A percentile compares a stretch with the other conserved stretches of the same genome.
Conservation (phyloP, 306 rosid genomes). For the Ceratonia siliqua region DNA sequence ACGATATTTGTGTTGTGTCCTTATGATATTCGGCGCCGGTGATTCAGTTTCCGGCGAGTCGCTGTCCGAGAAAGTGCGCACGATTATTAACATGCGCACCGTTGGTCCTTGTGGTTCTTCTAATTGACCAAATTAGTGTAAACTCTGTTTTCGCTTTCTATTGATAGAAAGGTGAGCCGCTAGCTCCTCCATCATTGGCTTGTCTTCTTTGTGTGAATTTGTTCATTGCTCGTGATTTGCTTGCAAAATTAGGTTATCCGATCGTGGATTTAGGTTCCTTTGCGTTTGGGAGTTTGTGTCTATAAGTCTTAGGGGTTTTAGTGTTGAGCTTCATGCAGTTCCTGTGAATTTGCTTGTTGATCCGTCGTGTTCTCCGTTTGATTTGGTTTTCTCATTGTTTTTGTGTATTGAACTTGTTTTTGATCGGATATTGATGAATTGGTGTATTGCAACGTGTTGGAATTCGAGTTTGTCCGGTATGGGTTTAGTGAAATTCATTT, state of each 20-base stretch:
- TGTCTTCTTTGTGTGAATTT: slow-evolving; percentile 35
- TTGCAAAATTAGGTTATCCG: slow-evolving; percentile 46
- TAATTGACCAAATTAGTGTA: slow-evolving; percentile 29
- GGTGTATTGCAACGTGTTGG: slow-evolving; percentile 35
- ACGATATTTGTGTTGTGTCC: background rate
- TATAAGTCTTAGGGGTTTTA: slow-evolving; percentile 61
- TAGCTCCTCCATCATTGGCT: slow-evolving; percentile 40
- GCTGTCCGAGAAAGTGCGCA: slow-evolving; percentile 40
- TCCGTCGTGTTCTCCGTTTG: slow-evolving; percentile 49
- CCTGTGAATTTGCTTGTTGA: slow-evolving; percentile 55
- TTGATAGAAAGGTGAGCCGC: slow-evolving; percentile 51
- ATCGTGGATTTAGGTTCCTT: slow-evolving; percentile 53
- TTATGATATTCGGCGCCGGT: slow-evolving; percentile 32
- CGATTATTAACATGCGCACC: slow-evolving; percentile 43
- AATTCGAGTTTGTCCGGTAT: slow-evolving; percentile 27
- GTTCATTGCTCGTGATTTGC: slow-evolving; percentile 43
- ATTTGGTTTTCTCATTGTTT: slow-evolving; percentile 38
- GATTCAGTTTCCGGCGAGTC: slow-evolving; percentile 44
- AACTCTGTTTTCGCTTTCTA: slow-evolving; percentile 21
- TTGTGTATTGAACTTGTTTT: slow-evolving; percentile 34
- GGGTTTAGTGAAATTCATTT: slow-evolving; percentile 38
- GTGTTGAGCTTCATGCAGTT: slow-evolving; percentile 42
- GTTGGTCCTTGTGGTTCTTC: background rate
- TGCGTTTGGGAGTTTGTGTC: slow-evolving; percentile 44
- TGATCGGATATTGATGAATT: slow-evolving; percentile 35